These are phyloP conservation scores for Salix brachista DNA, from an alignment of 345 rosid species.

Conservation along the genomic window DNA sequence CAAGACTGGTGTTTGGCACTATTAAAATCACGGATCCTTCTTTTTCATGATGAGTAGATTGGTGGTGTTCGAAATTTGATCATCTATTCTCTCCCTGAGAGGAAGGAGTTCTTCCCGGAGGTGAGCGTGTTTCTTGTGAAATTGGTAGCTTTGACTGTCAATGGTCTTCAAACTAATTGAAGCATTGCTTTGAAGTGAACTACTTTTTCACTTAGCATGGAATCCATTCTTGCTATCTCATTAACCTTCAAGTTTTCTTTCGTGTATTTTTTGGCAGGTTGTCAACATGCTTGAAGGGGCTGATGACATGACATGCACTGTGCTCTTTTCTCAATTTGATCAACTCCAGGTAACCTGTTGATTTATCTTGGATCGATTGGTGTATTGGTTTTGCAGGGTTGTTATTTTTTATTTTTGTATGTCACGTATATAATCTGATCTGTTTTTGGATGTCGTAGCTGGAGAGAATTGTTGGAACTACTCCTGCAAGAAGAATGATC, in stretches of 20 bases:
- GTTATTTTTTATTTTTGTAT: not conserved
- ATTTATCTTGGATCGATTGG: not conserved
- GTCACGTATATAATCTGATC: not conserved
- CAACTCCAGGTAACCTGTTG: constrained; percentile 51
- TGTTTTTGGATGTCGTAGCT: constrained; percentile 38
- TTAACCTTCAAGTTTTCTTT: not conserved
- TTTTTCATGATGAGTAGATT: constrained; percentile 44
- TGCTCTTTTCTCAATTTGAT: constrained; percentile 71
- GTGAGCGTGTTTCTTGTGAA: constrained; percentile 32
- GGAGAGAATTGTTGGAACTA: constrained; percentile 74
- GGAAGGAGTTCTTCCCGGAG: constrained; percentile 94
- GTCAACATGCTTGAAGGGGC: constrained; percentile 82
- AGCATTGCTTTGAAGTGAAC: not conserved
- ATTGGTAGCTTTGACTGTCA: not conserved
- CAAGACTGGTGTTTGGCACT: not conserved
- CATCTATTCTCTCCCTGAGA: constrained; percentile 82
- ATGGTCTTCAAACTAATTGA: not conserved
- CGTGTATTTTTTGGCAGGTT: constrained; percentile 44
- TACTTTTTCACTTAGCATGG: not conserved
- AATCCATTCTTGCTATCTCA: not conserved
- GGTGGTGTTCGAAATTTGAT: constrained; percentile 81
- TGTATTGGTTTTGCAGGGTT: not conserved
- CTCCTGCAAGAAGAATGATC: constrained; percentile 58
- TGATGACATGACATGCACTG: constrained; percentile 62
- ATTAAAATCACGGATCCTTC: not conserved